Base-by-base conservation (phyloP, 1,284 basidiomycete species). In the Leccinum variabile region DNA sequence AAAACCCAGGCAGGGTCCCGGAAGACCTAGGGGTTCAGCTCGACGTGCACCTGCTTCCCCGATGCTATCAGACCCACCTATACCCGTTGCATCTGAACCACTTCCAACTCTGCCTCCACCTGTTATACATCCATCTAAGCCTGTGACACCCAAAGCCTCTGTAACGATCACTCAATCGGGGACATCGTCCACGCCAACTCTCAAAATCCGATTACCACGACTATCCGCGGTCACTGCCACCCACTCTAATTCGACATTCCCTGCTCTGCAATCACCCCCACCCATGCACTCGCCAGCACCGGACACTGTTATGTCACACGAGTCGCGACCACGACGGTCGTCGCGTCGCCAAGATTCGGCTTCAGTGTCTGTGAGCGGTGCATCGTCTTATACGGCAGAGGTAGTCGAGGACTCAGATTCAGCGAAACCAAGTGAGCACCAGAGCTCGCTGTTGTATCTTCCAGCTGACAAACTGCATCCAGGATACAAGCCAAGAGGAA, bases 91-190 rank as follows among this genome's bases (percentile, higher is more conserved):
- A 54, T 58, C 65, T 11, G 71, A 71, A 28, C 60, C 52, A 1
- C 61, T 61, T 41, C 33, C 57, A 33, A 62, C 28, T 16, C 63
- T 61, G 14, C 59, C 56, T n/a, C 65, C 54, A n/a, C 57, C 61
- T 52, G 55, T 64, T 55, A 25, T 39, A 35, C 71, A 64, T 57
- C 7, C 65, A 2, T 32, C 64, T 44, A 73, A 74, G 35, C 75
- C 75, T 33, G 60, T 60, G 57, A 75, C 74, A 32, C 75, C 73
- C 35, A 77, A 77, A 59, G 70, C 76, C 11, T 74, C 73, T 13
- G 68, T 76, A 49, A 76, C 72, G 1, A 75, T 76, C 56, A 76
- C 76, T 16, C 76, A 77, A 39, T 74, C 73, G 3, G 60, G 62
- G 30, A 64, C 73, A 54, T 76, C 73, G 11, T 66, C 75, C 39